A percentile compares a stretch with the other conserved stretches of the same genome.
phyloP scores from a whole-genome alignment of 129 eudicot species.

The Artemisia tridentata region DNA sequence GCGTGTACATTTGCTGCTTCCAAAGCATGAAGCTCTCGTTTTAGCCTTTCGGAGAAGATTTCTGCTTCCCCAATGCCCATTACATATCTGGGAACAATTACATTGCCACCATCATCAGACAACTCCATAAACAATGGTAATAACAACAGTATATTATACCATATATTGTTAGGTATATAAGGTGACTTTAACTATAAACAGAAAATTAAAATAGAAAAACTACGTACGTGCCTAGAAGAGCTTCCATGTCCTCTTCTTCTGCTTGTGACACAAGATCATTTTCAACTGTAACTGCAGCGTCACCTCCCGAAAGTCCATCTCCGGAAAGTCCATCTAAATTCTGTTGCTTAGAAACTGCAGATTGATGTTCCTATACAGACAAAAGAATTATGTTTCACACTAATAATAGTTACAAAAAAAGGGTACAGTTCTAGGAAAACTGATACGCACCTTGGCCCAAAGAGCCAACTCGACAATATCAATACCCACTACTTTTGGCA shows the following conservation, averaged over 20 bases:
- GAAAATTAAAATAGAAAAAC: background rate
- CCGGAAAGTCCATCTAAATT: conserved; percentile 47
- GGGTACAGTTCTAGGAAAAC: background rate
- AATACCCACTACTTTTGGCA: conserved; percentile 87
- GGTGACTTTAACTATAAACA: background rate
- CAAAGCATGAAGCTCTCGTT: conserved; percentile 43
- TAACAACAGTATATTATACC: background rate
- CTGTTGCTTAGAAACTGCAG: conserved; percentile 46
- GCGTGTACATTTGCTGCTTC: conserved; percentile 48
- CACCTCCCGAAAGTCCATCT: conserved; percentile 46
- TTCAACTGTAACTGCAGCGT: conserved; percentile 61
- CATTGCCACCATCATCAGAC: conserved; percentile 19
- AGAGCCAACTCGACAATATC: conserved; percentile 99
- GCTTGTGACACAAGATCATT: conserved; percentile 92
- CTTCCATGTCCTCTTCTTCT: conserved; percentile 96
- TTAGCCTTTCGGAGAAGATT: conserved; percentile 36
- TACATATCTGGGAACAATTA: conserved; percentile 29
- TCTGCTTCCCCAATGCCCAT: conserved; percentile 46
- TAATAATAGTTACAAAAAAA: conserved; percentile 4
- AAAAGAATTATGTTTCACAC: conserved; percentile 17
- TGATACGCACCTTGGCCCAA: conserved; percentile 72
- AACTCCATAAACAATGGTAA: background rate
- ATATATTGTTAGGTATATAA: background rate
- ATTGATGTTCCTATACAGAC: conserved; percentile 69
- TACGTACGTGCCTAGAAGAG: conserved; percentile 92